Evolutionary conservation across 2,329 filamentous ascomycete genomes (phyloP).

Genomic region (Stagonosporopsis vannaccii): DNA sequence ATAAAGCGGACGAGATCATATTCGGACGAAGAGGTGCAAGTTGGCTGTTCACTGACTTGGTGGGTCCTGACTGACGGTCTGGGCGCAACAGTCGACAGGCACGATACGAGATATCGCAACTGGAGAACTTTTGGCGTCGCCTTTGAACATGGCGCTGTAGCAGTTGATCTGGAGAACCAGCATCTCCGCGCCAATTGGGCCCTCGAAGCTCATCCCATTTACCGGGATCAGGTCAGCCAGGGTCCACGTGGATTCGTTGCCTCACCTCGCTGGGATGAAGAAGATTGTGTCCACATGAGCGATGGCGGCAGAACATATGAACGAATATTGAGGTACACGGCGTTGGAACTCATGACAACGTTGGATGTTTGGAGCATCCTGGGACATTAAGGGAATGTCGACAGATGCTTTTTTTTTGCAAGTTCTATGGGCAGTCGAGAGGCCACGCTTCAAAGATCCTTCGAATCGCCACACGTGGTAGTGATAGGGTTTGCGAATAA

Average conservation of each 20-base stretch:
- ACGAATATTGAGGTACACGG: too few relatives aligned
- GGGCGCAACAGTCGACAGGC: not conserved
- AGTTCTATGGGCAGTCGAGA: too few relatives aligned
- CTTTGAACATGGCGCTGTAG: not conserved
- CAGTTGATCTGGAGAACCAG: slow-evolving; percentile 11
- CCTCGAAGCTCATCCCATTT: not conserved
- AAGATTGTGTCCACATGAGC: not conserved
- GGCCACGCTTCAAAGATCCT: too few relatives aligned
- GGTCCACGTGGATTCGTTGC: not conserved
- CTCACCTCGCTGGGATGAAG: not conserved
- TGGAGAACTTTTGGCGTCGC: slow-evolving; percentile 2
- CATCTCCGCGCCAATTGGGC: not conserved
- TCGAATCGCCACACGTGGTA: too few relatives aligned
- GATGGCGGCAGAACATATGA: too few relatives aligned
- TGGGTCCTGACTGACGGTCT: not conserved
- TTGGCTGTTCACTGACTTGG: not conserved
- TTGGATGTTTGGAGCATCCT: too few relatives aligned
- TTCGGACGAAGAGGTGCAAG: not conserved
- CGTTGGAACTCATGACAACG: too few relatives aligned
- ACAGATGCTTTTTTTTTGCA: too few relatives aligned
- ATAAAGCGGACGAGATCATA: not conserved
- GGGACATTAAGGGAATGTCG: too few relatives aligned
- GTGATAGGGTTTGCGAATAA: too few relatives aligned
- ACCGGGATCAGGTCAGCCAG: slow-evolving; percentile 2
- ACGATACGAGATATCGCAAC: not conserved